Evolutionary conservation across 208 protist genomes (phyloP).

Genomic region (Tetramitus jugosus): DNA sequence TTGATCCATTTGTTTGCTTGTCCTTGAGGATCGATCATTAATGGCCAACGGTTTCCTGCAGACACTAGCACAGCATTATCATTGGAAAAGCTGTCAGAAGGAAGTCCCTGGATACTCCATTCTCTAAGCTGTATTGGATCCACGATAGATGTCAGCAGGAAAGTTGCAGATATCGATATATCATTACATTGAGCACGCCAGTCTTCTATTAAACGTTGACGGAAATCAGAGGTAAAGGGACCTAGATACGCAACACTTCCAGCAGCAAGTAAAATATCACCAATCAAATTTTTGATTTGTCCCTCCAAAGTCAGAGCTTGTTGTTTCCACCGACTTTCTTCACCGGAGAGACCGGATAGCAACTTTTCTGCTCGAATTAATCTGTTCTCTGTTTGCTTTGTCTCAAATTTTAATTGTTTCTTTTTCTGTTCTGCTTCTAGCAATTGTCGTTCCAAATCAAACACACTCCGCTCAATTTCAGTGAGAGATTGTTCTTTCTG

Average conservation of each 20-base stretch:
- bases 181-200: constrained; percentile 74
- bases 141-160: constrained; percentile 82
- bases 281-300: constrained; percentile 72
- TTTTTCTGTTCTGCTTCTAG: constrained; percentile 72
- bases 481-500: constrained; percentile 36
- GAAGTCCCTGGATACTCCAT: constrained; percentile 92
- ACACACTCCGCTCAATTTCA: constrained; percentile 68
- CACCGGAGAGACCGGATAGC: constrained; percentile 87
- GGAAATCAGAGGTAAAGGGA: constrained; percentile 88
- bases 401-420: constrained; percentile 76
- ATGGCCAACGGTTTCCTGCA: constrained; percentile 84
- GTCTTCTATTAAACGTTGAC: constrained; percentile 70
- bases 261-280: constrained; percentile 89
- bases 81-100: constrained; percentile 83
- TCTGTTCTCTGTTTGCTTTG: constrained; percentile 88
- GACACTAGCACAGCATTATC: constrained; percentile 94
- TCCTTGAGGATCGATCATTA: constrained; percentile 97
- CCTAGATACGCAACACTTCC: constrained; percentile 94
- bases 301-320: constrained; percentile 78
- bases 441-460: constrained; percentile 61
- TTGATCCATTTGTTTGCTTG: constrained; percentile 99
- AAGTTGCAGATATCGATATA: constrained; percentile 66
- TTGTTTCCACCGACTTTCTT: constrained; percentile 89
- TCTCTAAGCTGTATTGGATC: constrained; percentile 88
- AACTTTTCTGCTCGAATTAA: constrained; percentile 90